Percentiles rank a stretch among this genome's conserved stretches.
Conservation (phyloP, 441 rosid species). For the Raphanus hybrid region DNA sequence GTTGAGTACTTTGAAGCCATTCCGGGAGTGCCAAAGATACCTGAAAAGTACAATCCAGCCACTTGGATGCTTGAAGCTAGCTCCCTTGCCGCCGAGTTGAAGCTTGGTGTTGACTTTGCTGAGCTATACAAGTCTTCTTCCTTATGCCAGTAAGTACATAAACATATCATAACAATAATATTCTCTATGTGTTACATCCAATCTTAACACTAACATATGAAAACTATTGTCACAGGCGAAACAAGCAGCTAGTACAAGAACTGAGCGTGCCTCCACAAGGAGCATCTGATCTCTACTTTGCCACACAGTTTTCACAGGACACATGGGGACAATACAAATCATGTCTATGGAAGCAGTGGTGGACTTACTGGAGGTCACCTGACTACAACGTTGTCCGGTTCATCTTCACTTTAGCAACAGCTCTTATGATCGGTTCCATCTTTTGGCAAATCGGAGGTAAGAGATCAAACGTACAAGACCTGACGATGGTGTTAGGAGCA, state of each 20-base stretch:
- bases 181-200: not conserved
- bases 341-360: conserved; percentile 66
- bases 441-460: conserved; percentile 66
- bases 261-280: conserved; percentile 48
- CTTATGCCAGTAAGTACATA: conserved; percentile 56
- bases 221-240: conserved; percentile 28
- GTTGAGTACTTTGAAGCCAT: conserved; percentile 74
- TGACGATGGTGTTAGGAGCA: conserved; percentile 71
- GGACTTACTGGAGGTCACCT: conserved; percentile 83
- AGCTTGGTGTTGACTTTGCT: conserved; percentile 66
- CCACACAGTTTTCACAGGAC: conserved; percentile 50
- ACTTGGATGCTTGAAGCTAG: conserved; percentile 87
- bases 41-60: conserved; percentile 72
- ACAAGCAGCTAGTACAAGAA: conserved; percentile 40
- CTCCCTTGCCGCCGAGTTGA: conserved; percentile 69
- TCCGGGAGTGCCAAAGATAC: conserved; percentile 72
- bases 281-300: conserved; percentile 50
- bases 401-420: conserved; percentile 41
- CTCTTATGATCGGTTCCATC: conserved; percentile 60
- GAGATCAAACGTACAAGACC: conserved; percentile 59
- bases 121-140: conserved; percentile 59
- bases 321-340: conserved; percentile 51
- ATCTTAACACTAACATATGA: conserved; percentile 8
- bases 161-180: no score
- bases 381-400: conserved; percentile 62